Evolutionary conservation across 352 stramenopile species (phyloP).

Genomic region (Phytopythium cucurbitacearum): DNA sequence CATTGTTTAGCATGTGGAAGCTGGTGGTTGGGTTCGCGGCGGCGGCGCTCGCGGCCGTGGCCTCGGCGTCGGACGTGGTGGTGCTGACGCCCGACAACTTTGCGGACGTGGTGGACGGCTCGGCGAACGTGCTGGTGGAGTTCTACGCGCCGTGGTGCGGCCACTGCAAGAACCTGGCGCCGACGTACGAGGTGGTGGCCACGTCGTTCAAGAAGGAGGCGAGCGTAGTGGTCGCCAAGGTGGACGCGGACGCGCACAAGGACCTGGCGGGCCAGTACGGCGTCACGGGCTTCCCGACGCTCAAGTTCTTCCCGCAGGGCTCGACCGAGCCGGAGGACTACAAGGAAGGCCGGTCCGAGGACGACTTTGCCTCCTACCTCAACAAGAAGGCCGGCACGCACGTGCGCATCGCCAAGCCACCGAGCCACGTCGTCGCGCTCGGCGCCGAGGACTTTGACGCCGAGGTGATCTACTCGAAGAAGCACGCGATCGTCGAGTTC

Average conservation of each 20-base stretch:
- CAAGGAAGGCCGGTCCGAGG: slow-evolving; percentile 75
- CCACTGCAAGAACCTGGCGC: slow-evolving; percentile 88
- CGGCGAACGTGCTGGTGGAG: slow-evolving; percentile 83
- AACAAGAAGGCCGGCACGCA: slow-evolving; percentile 75
- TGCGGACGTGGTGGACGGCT: slow-evolving; percentile 74
- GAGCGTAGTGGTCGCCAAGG: slow-evolving; percentile 81
- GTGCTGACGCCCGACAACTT: slow-evolving; percentile 84
- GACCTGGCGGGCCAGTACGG: slow-evolving; percentile 79
- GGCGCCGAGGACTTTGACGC: slow-evolving; percentile 67
- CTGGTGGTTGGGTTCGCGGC: slow-evolving; percentile 37
- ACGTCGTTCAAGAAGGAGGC: slow-evolving; percentile 83
- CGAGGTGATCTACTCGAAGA: slow-evolving; percentile 78
- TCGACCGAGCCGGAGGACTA: slow-evolving; percentile 83
- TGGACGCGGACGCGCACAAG: slow-evolving; percentile 89
- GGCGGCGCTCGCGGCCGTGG: slow-evolving; percentile 43
- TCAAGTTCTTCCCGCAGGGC: slow-evolving; percentile 89
- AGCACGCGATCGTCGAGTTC: slow-evolving; percentile 91
- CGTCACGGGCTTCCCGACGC: slow-evolving; percentile 90
- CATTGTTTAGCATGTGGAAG: slow-evolving; percentile 47
- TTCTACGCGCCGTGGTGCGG: slow-evolving; percentile 91
- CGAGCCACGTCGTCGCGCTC: slow-evolving; percentile 62
- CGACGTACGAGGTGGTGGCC: slow-evolving; percentile 82
- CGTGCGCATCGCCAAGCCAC: slow-evolving; percentile 64
- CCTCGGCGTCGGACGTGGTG: slow-evolving; percentile 63
- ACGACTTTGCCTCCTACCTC: slow-evolving; percentile 75